These are phyloP conservation scores for Nasturtium officinale DNA, from an alignment of 345 rosid species.

Conservation along the genomic window DNA sequence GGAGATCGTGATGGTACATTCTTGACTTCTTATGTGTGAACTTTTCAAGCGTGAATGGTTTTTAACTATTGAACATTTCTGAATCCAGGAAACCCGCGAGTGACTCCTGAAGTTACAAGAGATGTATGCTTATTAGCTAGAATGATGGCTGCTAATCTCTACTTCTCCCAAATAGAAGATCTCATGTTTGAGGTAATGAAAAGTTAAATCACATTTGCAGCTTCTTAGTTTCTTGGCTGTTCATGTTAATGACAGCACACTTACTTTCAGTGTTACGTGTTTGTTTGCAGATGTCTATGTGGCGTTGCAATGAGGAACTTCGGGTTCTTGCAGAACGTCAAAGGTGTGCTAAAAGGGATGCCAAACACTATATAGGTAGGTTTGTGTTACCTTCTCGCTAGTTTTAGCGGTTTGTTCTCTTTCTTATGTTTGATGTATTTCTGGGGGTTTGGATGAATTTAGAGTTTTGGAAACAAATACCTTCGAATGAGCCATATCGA, in stretches of 20 bases:
- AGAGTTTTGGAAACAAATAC: constrained; percentile 97
- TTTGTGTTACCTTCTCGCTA: constrained; percentile 30
- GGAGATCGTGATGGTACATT: constrained; percentile 93
- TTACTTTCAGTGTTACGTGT: neutral
- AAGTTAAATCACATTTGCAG: neutral
- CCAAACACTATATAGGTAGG: constrained; percentile 99
- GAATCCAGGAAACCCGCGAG: constrained; percentile 88
- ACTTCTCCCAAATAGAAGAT: constrained; percentile 96
- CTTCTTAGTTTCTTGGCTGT: neutral
- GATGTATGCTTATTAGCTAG: constrained; percentile 96
- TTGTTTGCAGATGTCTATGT: constrained; percentile 85
- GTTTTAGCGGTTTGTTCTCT: too few relatives aligned
- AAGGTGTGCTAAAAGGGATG: constrained; percentile 67
- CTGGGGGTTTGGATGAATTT: constrained; percentile 36
- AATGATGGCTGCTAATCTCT: constrained; percentile 99
- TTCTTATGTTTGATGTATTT: constrained; percentile 1
- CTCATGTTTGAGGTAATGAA: constrained; percentile 90
- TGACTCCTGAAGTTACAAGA: constrained; percentile 97
- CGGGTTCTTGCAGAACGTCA: constrained; percentile 81
- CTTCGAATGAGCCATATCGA: constrained; percentile 88
- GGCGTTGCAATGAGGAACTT: constrained; percentile 96
- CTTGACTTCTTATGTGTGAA: constrained; percentile 6
- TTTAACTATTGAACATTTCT: neutral
- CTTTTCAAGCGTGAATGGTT: constrained; percentile 5
- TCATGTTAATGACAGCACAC: neutral